Evolutionary conservation across 169 alveolate genomes (phyloP).

Genomic region (Plasmodium coatneyi): DNA sequence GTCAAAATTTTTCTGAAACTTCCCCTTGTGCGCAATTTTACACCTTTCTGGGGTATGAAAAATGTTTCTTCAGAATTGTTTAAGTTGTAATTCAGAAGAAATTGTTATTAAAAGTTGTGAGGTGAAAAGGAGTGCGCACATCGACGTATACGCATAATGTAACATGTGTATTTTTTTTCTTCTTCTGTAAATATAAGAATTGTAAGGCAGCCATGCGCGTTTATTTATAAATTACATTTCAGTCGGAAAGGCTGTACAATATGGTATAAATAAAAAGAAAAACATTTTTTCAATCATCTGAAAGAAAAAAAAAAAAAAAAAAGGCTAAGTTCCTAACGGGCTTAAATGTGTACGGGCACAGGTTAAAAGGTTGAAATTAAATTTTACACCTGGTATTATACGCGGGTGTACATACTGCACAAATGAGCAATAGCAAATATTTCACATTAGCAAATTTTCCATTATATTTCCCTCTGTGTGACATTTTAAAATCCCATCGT

Average conservation of each 20-base stretch:
- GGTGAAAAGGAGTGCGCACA: neutral
- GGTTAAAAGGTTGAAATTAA: neutral
- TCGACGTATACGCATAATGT: neutral
- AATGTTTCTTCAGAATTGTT: neutral
- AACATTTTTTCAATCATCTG: neutral
- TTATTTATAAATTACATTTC: neutral
- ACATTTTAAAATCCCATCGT: neutral
- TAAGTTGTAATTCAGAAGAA: neutral
- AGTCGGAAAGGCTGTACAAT: neutral
- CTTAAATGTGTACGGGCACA: constrained; percentile 9
- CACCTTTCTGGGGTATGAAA: neutral
- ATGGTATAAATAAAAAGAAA: neutral
- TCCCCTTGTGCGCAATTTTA: neutral
- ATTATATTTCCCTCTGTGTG: neutral
- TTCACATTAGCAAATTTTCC: neutral
- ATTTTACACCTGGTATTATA: neutral
- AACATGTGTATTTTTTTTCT: neutral
- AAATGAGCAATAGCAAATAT: neutral
- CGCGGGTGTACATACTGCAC: neutral
- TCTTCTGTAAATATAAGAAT: neutral
- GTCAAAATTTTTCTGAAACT: neutral
- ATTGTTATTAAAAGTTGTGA: neutral
- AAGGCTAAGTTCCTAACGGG: neutral
- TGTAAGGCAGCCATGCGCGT: neutral
- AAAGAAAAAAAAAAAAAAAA: neutral